These are phyloP conservation scores for Phytophthora nicotianae DNA, from an alignment of 352 stramenopile species.

Conservation along the genomic window DNA sequence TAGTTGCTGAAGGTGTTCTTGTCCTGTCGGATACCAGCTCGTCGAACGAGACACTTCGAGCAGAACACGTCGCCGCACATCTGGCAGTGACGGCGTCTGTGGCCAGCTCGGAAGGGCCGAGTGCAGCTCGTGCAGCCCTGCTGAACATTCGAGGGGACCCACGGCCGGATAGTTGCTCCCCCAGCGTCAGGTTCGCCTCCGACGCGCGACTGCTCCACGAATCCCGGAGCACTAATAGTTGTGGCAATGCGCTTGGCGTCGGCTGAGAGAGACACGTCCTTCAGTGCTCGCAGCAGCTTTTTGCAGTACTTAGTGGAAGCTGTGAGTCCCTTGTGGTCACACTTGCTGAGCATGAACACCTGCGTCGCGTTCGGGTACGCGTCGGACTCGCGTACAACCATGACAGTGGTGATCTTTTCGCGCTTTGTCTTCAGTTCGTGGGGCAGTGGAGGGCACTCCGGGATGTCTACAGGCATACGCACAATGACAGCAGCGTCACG, in stretches of 20 bases:
- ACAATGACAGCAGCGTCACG: constrained; percentile 71
- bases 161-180: constrained; percentile 50
- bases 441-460: constrained; percentile 58
- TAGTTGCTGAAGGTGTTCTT: constrained; percentile 22
- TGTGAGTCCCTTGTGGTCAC: constrained; percentile 53
- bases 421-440: constrained; percentile 64
- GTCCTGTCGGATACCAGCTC: constrained; percentile 43
- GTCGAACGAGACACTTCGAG: constrained; percentile 68
- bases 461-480: constrained; percentile 60
- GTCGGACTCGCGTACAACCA: constrained; percentile 55
- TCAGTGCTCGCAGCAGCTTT: constrained; percentile 55
- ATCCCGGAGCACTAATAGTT: constrained; percentile 43
- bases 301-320: constrained; percentile 53
- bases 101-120: constrained; percentile 55
- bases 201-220: constrained; percentile 39
- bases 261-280: constrained; percentile 50
- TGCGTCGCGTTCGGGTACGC: constrained; percentile 40
- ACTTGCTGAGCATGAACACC: constrained; percentile 60
- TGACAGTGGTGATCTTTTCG: constrained; percentile 52
- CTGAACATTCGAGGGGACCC: constrained; percentile 54
- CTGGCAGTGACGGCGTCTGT: constrained; percentile 70
- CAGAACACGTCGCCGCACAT: constrained; percentile 81
- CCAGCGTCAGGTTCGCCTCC: constrained; percentile 27
- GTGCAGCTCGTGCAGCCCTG: constrained; percentile 65
- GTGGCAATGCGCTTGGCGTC: constrained; percentile 69